Percentiles rank a stretch among this genome's conserved stretches.
phyloP scores from a whole-genome alignment of 2,329 filamentous ascomycete genomes.

The Cadophora luteo-olivacea region DNA sequence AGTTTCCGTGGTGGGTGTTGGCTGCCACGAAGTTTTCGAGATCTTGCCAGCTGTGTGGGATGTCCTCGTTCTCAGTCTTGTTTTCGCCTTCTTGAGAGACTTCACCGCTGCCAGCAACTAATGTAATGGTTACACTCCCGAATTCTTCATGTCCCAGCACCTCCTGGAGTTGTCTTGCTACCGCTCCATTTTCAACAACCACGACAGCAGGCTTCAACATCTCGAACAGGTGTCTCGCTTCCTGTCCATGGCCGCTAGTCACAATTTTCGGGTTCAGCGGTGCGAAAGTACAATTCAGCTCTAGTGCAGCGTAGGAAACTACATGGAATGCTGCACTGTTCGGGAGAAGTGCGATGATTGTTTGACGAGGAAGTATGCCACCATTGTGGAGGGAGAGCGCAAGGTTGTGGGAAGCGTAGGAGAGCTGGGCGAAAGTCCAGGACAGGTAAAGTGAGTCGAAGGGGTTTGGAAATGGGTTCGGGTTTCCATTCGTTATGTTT shows the following conservation, averaged over 20 bases:
- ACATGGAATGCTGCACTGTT: constrained; percentile 27
- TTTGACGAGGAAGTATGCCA: constrained; percentile 18
- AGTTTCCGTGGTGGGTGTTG: neutral
- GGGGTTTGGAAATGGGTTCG: neutral
- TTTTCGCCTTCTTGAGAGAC: neutral
- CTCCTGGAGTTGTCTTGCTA: neutral
- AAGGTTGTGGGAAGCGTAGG: constrained; percentile 18
- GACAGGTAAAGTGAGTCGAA: constrained; percentile 17
- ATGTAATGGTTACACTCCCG: neutral
- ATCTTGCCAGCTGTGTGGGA: constrained; percentile 19
- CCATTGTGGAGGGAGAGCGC: constrained; percentile 16
- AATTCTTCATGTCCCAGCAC: neutral
- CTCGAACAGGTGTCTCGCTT: constrained; percentile 25
- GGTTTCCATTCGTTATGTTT: neutral
- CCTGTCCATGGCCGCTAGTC: constrained; percentile 5
- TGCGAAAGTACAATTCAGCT: constrained; percentile 24
- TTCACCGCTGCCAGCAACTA: neutral
- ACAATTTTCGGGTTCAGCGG: constrained; percentile 23
- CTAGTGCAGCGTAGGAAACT: constrained; percentile 15
- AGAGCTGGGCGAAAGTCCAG: constrained; percentile 24
- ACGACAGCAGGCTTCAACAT: constrained; percentile 24
- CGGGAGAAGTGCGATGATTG: constrained; percentile 16
- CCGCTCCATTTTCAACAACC: constrained; percentile 15
- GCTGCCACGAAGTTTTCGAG: neutral
- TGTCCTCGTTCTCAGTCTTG: neutral